Conservation (phyloP, 805 yeast species). For the Saccharomycopsis synnaedendra region DNA sequence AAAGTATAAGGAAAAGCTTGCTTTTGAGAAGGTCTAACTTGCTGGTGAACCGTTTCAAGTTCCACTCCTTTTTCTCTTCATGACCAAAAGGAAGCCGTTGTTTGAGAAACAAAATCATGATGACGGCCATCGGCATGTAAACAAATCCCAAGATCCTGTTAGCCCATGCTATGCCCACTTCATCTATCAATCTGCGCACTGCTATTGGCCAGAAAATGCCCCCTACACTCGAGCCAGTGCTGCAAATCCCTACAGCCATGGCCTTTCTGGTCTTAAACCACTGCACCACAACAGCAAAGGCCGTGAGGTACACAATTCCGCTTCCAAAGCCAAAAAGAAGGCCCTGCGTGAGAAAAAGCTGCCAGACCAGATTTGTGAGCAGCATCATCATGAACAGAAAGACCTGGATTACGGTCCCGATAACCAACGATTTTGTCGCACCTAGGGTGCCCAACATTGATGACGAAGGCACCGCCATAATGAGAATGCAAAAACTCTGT, state of each 20-base stretch:
- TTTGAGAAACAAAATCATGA: conserved; percentile 22
- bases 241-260: conserved; percentile 36
- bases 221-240: conserved; percentile 41
- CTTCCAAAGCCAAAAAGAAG: conserved; percentile 37
- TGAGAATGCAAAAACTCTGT: conserved; percentile 33
- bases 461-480: conserved; percentile 39
- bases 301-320: conserved; percentile 32
- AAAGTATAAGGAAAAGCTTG: conserved; percentile 1
- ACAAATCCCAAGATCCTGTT: conserved; percentile 27
- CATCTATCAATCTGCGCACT: conserved; percentile 28
- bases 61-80: conserved; percentile 15
- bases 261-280: conserved; percentile 38
- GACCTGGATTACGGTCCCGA: conserved; percentile 35
- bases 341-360: conserved; percentile 42
- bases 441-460: conserved; percentile 33
- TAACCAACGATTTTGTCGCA: conserved; percentile 23
- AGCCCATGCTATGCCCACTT: conserved; percentile 36
- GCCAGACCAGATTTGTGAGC: conserved; percentile 36
- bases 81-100: conserved; percentile 22
- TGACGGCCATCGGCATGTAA: conserved; percentile 18
- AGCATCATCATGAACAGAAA: conserved; percentile 36
- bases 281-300: conserved; percentile 32
- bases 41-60: not conserved
- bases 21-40: too few relatives aligned
- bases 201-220: conserved; percentile 39